Evolutionary conservation across 208 protist genomes (phyloP), one percentile per base, ranked within the genome.

Genomic region (Crithidia mellificae): DNA sequence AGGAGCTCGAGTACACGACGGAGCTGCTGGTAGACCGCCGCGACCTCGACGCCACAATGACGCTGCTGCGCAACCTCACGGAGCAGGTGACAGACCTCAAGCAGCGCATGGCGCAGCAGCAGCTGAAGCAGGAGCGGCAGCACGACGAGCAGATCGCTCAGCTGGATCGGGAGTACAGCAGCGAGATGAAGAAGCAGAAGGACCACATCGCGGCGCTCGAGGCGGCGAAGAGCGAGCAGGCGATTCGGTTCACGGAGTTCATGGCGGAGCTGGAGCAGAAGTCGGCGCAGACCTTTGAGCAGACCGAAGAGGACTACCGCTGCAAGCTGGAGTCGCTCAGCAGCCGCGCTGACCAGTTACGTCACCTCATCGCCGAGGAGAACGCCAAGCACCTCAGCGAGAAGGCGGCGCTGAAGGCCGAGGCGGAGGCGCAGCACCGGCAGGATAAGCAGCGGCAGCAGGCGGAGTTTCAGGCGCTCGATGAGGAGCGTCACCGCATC

Each of bases 181-280:
- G 84, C 17, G 87, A 97, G 67, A 75, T 83, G 74, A 63, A 54
- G n/a, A 79, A 79, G 59, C 85, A 96, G 64, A 65, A 82, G 47
- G 66, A 77, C 15, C 76, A 90, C 62, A 88, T 94, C 62, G 80
- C 91, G 29, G 53, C 78, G 1, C 86, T 98, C 0, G 82, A 91
- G 62, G 55, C 86, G 20, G 83, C 91, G 25, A 97, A 97, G 68
- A 96, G 90, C 67, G 93, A 97, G 71, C 89, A 97, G 79, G 93
- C 97, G n/a, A 96, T 97, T 38, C 85, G 94, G 44, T 97, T 98
- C 81, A 97, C 97, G 9, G 94, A 98, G 73, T 93, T 91, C 61
- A 92, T 97, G 73, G 87, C 86, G 14, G 87, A 97, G 63, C 68
- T 96, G 44, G 91, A 95, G 54, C 73, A 85, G 43, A 91, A 92